phyloP scores from a whole-genome alignment of 331 rosid genomes.

The Rosa hybrid region DNA sequence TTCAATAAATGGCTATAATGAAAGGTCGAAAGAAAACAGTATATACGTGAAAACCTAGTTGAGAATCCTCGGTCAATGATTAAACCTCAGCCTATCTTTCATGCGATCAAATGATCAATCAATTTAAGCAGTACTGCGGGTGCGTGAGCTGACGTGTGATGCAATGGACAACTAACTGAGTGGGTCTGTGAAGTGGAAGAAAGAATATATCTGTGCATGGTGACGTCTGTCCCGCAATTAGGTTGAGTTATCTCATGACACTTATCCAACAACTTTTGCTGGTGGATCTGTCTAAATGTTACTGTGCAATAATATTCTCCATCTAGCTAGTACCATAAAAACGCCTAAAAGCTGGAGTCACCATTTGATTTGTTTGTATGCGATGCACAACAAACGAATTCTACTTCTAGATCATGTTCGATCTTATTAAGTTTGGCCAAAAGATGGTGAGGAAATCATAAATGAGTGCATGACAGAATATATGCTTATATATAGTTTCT shows the following conservation, averaged over 20 bases:
- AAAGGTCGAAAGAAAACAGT: neutral
- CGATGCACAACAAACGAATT: neutral
- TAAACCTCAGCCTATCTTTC: neutral
- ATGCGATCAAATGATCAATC: neutral
- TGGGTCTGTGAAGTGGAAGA: constrained; percentile 10
- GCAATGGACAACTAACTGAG: constrained; percentile 14
- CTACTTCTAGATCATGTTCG: neutral
- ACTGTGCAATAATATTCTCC: neutral
- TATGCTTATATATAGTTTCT: neutral
- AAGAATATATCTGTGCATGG: neutral
- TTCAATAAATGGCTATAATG: no score
- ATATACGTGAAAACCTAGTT: neutral
- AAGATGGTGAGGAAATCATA: constrained; percentile 6
- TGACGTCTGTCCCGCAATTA: neutral
- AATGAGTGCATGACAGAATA: neutral
- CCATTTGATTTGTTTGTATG: neutral
- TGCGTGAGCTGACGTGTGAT: constrained; percentile 19
- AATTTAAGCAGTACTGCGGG: neutral
- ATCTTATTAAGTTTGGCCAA: neutral
- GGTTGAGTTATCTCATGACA: neutral
- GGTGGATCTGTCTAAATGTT: neutral
- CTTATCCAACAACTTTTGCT: neutral
- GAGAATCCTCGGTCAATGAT: neutral
- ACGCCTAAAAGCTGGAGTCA: neutral
- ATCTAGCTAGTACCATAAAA: neutral